phyloP scores from a whole-genome alignment of 352 stramenopile species.

The Pythium apleroticum region DNA sequence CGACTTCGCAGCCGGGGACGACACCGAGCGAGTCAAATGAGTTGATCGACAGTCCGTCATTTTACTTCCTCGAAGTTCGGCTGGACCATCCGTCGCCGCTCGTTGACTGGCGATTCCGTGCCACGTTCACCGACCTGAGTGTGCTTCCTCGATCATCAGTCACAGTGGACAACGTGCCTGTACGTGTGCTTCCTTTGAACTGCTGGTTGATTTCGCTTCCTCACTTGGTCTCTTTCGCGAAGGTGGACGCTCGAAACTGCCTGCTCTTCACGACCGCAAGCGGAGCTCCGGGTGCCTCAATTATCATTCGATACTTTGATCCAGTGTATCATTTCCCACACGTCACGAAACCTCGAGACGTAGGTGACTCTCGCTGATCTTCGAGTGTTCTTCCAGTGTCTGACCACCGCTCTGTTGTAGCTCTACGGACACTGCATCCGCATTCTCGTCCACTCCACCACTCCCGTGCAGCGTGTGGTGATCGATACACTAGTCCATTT shows the following conservation, averaged over 20 bases:
- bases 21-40: not conserved
- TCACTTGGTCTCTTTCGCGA: not conserved
- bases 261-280: slow-evolving; percentile 34
- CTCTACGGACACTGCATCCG: slow-evolving; percentile 52
- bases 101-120: slow-evolving; percentile 42
- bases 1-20: not conserved
- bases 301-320: slow-evolving; percentile 36
- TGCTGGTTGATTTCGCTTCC: not conserved
- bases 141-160: slow-evolving; percentile 28
- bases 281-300: slow-evolving; percentile 14
- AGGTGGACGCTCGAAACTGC: slow-evolving; percentile 50
- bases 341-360: slow-evolving; percentile 39
- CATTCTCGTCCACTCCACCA: slow-evolving; percentile 44
- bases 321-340: slow-evolving; percentile 45
- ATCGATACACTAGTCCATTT: slow-evolving; percentile 63
- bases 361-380: slow-evolving; percentile 20
- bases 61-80: slow-evolving; percentile 55
- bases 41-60: slow-evolving; percentile 33
- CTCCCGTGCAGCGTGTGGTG: slow-evolving; percentile 42
- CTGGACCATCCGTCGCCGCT: slow-evolving; percentile 45
- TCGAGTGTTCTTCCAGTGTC: not conserved
- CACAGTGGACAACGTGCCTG: slow-evolving; percentile 42
- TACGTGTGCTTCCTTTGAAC: slow-evolving; percentile 15
- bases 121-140: slow-evolving; percentile 45
- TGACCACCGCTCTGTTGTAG: slow-evolving; percentile 13